Base-by-base conservation (phyloP, 129 eudicot species). In the Mikania micrantha region DNA sequence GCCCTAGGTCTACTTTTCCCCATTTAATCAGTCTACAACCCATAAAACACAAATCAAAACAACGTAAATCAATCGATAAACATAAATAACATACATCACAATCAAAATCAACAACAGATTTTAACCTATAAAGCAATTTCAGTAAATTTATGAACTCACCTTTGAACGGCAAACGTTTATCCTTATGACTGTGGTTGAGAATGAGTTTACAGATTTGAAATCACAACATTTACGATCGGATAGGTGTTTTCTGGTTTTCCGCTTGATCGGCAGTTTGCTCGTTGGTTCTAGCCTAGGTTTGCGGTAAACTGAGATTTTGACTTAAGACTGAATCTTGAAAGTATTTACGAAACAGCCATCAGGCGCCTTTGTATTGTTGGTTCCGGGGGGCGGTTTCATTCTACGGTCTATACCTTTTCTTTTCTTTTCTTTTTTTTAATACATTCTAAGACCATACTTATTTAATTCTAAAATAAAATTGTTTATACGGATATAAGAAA, bases 1-100 rank as follows among this genome's bases (percentile, higher is more conserved):
- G 91, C 84, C 86, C 99, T 90, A 66, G 93, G 88, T 74, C 80
- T 94, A 76, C 90, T 90, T 81, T 85, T 94, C 34, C 99, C 99
- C 99, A 88, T 88, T 76, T 66, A 67, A 77, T 24, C 64, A 59
- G 57, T 31, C 71, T 31, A 65, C 81, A 74, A 67, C 41, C 61
- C 72, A 52, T 41, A 49, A 5, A 41, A 6, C 7, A 21, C 45
- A 48, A 58, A 19, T 16, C 32, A 25, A 9, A 72, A 29, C 25
- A 59, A 59, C 47, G 28, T 16, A 1, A 48, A 48, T 19, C 48
- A 61, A 48, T 61, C 17, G 24, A 75, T 60, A 45, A 0, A 19
- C 47, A 31, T 36, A 58, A 0, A 58, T 15, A 34, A 61, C n/a
- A 34, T 4, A 73, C 7, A 63, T 34, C 52, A 73, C 6, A 49